Conservation (phyloP, 2,329 filamentous ascomycete genomes). For the Xylariaceae sp. region DNA sequence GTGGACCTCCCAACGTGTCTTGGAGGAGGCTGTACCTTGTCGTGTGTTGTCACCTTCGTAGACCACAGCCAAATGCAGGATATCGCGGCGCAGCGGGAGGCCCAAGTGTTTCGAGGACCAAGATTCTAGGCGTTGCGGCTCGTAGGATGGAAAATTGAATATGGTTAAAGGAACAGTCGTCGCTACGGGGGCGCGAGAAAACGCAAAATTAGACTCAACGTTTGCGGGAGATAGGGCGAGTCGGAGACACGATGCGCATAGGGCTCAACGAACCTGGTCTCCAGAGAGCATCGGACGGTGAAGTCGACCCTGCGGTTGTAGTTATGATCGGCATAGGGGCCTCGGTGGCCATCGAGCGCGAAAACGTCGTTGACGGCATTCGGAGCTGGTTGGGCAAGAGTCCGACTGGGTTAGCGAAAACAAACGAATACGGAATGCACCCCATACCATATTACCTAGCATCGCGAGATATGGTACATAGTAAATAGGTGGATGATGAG, state of each 20-base stretch:
- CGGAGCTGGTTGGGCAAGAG: conserved; percentile 18
- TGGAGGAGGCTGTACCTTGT: conserved; percentile 77
- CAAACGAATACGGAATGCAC: not conserved
- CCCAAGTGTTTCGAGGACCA: conserved; percentile 80
- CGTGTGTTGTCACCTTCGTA: conserved; percentile 88
- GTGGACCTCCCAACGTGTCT: conserved; percentile 76
- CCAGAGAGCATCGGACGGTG: conserved; percentile 33
- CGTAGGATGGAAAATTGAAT: conserved; percentile 83
- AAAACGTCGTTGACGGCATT: conserved; percentile 34
- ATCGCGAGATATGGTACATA: not conserved
- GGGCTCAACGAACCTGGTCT: conserved; percentile 38
- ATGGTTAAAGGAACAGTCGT: conserved; percentile 74
- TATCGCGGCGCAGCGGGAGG: conserved; percentile 81
- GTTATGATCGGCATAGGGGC: conserved; percentile 37
- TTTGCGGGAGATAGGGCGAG: not conserved
- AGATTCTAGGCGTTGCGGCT: conserved; percentile 69
- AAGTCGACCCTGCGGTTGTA: conserved; percentile 33
- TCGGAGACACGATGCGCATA: not conserved
- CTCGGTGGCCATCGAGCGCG: conserved; percentile 54
- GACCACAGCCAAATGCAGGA: conserved; percentile 85
- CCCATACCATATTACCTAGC: not conserved
- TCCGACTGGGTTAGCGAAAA: conserved; percentile 8
- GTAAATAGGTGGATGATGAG: not conserved
- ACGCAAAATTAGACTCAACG: conserved; percentile 6
- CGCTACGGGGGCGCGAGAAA: conserved; percentile 33